phyloP scores from a whole-genome alignment of 768 basidiomycete species.

The Tricholoma terreum region DNA sequence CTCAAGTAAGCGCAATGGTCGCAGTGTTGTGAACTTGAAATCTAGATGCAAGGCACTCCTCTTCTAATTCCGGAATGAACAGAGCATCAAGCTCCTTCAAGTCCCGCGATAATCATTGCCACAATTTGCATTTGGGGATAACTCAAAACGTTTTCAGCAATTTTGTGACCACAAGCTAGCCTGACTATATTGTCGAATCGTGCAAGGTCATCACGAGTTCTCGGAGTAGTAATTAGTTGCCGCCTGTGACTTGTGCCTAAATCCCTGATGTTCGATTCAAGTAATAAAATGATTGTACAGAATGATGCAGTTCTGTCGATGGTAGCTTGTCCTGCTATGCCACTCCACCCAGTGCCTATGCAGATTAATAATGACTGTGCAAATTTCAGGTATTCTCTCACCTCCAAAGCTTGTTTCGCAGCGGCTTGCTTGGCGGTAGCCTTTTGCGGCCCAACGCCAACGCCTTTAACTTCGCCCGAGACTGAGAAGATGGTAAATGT shows the following conservation, averaged over 20 bases:
- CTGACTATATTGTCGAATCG: background rate
- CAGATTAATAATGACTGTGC: background rate
- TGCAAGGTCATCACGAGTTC: background rate
- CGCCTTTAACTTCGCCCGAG: conserved; percentile 43
- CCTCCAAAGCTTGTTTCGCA: conserved; percentile 41
- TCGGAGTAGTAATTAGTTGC: background rate
- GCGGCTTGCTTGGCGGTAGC: conserved; percentile 46
- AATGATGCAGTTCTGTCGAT: background rate
- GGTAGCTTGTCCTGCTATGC: background rate
- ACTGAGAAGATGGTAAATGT: conserved; percentile 33
- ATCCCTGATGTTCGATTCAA: background rate
- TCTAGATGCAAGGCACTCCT: background rate
- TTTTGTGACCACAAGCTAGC: background rate
- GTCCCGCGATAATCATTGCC: background rate
- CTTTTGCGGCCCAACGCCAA: conserved; percentile 42
- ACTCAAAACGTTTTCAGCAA: background rate
- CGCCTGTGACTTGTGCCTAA: background rate
- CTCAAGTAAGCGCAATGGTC: background rate
- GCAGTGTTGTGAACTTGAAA: background rate
- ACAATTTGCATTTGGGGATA: background rate
- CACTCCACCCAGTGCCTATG: background rate
- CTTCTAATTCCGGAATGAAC: background rate
- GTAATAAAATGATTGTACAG: background rate
- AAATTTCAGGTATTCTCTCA: conserved; percentile 15
- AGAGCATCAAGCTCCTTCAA: background rate